Base-by-base conservation (phyloP, 345 rosid genomes). In the Reutealis trisperma region DNA sequence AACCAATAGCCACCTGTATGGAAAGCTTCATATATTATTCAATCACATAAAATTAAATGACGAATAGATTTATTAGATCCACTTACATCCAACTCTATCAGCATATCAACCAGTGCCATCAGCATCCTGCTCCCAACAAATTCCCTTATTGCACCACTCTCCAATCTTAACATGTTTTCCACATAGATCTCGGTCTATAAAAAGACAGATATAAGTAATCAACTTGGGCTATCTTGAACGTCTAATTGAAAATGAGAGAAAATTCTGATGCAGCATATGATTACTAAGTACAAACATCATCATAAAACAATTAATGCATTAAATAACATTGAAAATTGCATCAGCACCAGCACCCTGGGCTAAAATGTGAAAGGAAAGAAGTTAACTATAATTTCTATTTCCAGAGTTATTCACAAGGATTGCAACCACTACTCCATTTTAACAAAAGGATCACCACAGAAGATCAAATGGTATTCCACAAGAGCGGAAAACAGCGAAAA, bases 41-140 rank as follows among this genome's bases (percentile, higher is more conserved):
- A 69, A 72, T 63, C 55, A 49, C 61, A 77, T 3, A 22, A 44
- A 67, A 72, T 67, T 25, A 34, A 52, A 44, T 72, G 24, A 51
- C 7, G 57, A 37, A 47, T 2, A 9, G 51, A 54, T 22, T 81
- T 30, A 25, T n/a, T 41, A 47, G 60, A 30, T 59, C 22, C n/a
- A 85, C 98, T 91, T 84, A 94, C 98, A 84, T 93, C 98, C 84
- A 93, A 88, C 68, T 93, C 98, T 83, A 91, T 82, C 80, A 94
- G 80, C 85, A 91, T 79, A 82, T 91, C 95, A 83, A 93, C 84
- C 87, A 94, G 88, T 25, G 87, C 88, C 81, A 81, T 83, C 32
- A 95, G 89, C 86, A 95, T 86, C 71, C 83, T 79, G 80, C 83
- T 79, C 63, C 98, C 91, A 80, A 90, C 91, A 80, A 93, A 83